Evolutionary conservation across 2,329 filamentous ascomycete genomes (phyloP).

Genomic region (Ceratocystis cubensis): DNA sequence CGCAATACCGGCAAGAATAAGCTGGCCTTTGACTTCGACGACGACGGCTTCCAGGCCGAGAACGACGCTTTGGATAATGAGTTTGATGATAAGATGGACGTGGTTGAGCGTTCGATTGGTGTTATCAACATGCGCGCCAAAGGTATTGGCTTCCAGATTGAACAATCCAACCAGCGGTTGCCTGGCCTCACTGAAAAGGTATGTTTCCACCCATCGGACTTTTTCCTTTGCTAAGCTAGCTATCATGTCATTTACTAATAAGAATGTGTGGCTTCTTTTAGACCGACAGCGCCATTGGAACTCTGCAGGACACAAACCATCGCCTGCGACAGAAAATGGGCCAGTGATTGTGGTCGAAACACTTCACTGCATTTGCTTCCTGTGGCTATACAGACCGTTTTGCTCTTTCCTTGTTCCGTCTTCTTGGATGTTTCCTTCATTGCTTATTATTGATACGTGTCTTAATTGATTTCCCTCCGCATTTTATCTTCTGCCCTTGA

Average conservation of each 20-base stretch:
- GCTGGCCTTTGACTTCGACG: slow-evolving; percentile 68
- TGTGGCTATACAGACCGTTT: not conserved
- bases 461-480: slow-evolving; percentile 13
- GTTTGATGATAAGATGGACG: slow-evolving; percentile 48
- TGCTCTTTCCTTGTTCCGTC: too few species aligned
- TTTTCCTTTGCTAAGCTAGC: not conserved
- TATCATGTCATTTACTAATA: slow-evolving; percentile 22
- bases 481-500: not conserved
- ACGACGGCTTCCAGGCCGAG: slow-evolving; percentile 42
- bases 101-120: slow-evolving; percentile 57
- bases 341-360: not conserved
- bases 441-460: slow-evolving; percentile 12
- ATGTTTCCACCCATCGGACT: slow-evolving; percentile 24
- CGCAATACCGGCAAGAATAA: slow-evolving; percentile 32
- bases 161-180: slow-evolving; percentile 44
- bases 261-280: slow-evolving; percentile 27
- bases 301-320: slow-evolving; percentile 19
- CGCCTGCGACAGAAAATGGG: slow-evolving; percentile 21
- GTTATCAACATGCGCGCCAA: slow-evolving; percentile 63
- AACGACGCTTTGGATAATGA: slow-evolving; percentile 35
- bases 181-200: slow-evolving; percentile 61
- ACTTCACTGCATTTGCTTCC: not conserved
- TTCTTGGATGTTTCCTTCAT: slow-evolving; percentile 1
- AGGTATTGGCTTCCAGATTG: slow-evolving; percentile 67
- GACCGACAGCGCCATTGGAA: slow-evolving; percentile 56